Percentiles rank a stretch among this genome's conserved stretches.
These are phyloP conservation scores for Cytospora paraplurivora DNA, from an alignment of 2,329 filamentous ascomycete genomes.

Conservation along the genomic window DNA sequence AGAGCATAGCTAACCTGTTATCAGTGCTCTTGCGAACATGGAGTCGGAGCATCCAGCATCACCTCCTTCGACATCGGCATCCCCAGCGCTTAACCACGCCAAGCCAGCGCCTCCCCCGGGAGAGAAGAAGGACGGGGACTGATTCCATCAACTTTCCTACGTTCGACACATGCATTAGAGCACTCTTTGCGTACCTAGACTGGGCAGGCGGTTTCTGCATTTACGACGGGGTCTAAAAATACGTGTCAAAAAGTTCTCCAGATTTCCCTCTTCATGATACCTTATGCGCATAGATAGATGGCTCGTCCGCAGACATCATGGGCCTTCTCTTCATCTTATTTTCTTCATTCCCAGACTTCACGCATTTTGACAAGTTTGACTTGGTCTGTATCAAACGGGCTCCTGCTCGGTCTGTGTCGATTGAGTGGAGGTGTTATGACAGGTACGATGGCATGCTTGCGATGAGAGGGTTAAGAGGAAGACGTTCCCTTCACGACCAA, in stretches of 20 bases:
- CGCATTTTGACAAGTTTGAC: conserved; percentile 21
- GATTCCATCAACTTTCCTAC: conserved; percentile 39
- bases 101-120: conserved; percentile 51
- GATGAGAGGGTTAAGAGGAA: conserved; percentile 21
- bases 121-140: conserved; percentile 55
- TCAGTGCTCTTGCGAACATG: conserved; percentile 61
- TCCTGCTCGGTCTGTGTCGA: conserved; percentile 6
- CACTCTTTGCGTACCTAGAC: conserved; percentile 50
- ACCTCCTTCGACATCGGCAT: conserved; percentile 69
- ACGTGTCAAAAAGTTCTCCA: conserved; percentile 51
- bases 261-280: conserved; percentile 52
- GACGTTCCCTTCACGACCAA: conserved; percentile 14
- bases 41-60: conserved; percentile 67
- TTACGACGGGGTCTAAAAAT: conserved; percentile 50
- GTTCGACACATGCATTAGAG: conserved; percentile 47
- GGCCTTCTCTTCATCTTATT: conserved; percentile 29
- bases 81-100: conserved; percentile 66
- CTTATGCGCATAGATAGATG: conserved; percentile 49
- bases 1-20: conserved; percentile 36
- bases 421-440: conserved; percentile 19
- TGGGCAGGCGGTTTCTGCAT: conserved; percentile 51
- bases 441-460: conserved; percentile 26
- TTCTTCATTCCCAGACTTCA: conserved; percentile 26
- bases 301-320: conserved; percentile 40
- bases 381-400: conserved; percentile 15